These are phyloP conservation scores for Oenanthe javanica DNA, from an alignment of 140 eudicot genomes.

Conservation along the genomic window DNA sequence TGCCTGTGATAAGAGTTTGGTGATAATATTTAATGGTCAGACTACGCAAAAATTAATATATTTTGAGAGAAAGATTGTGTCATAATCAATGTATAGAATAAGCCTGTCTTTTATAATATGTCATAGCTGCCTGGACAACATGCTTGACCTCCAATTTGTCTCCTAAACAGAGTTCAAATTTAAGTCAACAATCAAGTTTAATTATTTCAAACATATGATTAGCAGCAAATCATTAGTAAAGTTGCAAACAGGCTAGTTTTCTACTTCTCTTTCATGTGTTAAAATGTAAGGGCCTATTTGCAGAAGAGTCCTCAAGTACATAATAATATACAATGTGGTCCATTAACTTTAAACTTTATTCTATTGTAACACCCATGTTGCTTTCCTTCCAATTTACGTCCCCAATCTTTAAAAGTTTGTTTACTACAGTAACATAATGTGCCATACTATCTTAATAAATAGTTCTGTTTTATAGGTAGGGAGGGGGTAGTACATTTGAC, in stretches of 20 bases:
- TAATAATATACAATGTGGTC: not conserved
- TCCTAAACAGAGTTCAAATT: slow-evolving; percentile 30
- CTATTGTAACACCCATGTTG: not conserved
- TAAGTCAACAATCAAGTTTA: not conserved
- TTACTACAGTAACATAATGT: not conserved
- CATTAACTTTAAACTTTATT: not conserved
- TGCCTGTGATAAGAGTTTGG: not conserved
- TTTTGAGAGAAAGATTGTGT: slow-evolving; percentile 3
- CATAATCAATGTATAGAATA: not conserved
- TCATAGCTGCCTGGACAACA: slow-evolving; percentile 40
- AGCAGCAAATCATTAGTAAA: not conserved
- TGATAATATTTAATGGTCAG: not conserved
- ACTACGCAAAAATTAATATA: not conserved
- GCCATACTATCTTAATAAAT: not conserved
- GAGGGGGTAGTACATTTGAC: not conserved
- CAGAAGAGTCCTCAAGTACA: not conserved
- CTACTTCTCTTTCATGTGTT: not conserved
- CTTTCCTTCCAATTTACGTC: not conserved
- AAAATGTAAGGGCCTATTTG: not conserved
- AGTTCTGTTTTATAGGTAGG: not conserved
- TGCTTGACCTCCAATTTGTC: slow-evolving; percentile 38
- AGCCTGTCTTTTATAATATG: slow-evolving; percentile 5
- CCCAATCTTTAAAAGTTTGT: not conserved
- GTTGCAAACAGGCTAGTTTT: not conserved
- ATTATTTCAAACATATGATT: not conserved